Evolutionary conservation across 78 protist species (phyloP), one percentile per base, ranked within the genome.

Genomic region (Mastigamoeba balamuthi): DNA sequence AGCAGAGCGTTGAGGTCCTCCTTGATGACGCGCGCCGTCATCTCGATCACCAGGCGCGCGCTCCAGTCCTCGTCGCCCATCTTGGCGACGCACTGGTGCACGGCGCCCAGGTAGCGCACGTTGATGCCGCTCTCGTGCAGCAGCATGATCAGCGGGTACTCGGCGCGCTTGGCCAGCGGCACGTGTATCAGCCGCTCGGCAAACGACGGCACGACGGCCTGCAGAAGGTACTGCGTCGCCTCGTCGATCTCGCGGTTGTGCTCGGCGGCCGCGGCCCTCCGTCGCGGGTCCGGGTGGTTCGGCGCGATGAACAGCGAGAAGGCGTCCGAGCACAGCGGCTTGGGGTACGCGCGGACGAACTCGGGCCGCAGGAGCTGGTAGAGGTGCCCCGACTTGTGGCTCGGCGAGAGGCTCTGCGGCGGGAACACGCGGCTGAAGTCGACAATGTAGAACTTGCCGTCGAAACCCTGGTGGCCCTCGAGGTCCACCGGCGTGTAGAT

Each of bases 361-460:
- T 85, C 90, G 17, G 90, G 90, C 44, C 90, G 37, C n/a, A 85
- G 78, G 42, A 85, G 44, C 28, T 75, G 82, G 90, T 69, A 85
- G 17, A 85, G 25, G 43, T 85, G 84, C 28, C 90, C 83, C 69
- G 76, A 75, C n/a, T 43, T 66, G 36, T 9, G 9, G 37, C 37
- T 17, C 10, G 30, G 25, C 17, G 17, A 17, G 17, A 17, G 58
- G 17, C 33, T 48, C 58, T 48, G 33, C 33, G 90, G 90, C 53
- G 90, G 85, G 40, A 86, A 86, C 7, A 84, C 73, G 23, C 90
- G n/a, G 30, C 66, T 35, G 41, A 85, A 79, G 73, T 86, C 90
- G n/a, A 86, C 48, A 10, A 86, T 39, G 74, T 86, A 86, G 73
- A 77, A 80, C 28, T 80, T 40, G 28, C 86, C 83, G 66, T 86